A percentile compares a stretch with the other conserved stretches of the same genome.
Evolutionary conservation across 2,329 filamentous ascomycete genomes (phyloP).

Genomic region (Ophiostoma himal-ulmi): DNA sequence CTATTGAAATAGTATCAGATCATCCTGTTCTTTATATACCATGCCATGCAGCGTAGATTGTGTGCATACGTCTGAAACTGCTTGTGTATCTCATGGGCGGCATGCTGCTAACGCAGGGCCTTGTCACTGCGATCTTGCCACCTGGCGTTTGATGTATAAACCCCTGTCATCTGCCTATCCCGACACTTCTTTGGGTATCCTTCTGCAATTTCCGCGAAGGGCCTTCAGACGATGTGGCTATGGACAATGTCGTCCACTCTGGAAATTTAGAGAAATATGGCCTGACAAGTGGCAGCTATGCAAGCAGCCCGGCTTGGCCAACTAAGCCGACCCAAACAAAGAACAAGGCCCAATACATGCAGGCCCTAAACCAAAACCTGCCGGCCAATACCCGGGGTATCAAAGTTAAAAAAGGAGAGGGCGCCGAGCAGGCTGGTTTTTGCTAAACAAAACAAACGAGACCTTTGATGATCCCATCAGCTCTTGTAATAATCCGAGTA

Average conservation of each 20-base stretch:
- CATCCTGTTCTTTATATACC: not conserved
- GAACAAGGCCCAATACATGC: not conserved
- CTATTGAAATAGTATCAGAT: not conserved
- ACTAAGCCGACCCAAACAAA: not conserved
- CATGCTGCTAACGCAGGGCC: not conserved
- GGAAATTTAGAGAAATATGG: not conserved
- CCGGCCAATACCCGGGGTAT: conserved; percentile 12
- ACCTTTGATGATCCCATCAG: not conserved
- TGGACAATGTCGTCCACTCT: not conserved
- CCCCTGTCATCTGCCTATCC: not conserved
- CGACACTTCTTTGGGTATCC: too few relatives aligned
- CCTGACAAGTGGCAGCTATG: not conserved
- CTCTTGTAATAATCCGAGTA: not conserved
- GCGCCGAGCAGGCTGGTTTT: not conserved
- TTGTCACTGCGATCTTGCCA: not conserved
- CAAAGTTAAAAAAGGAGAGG: not conserved
- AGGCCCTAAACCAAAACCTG: not conserved
- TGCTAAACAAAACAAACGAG: not conserved
- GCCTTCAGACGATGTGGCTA: not conserved
- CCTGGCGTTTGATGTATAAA: too few relatives aligned
- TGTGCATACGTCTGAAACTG: not conserved
- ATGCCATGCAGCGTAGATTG: not conserved
- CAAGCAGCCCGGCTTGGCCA: not conserved
- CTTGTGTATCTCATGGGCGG: not conserved
- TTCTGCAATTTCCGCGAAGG: not conserved